Evolutionary conservation across 2,329 filamentous ascomycete species (phyloP), one percentile per base, ranked within the genome.

Genomic region (Eurotiales sp.): DNA sequence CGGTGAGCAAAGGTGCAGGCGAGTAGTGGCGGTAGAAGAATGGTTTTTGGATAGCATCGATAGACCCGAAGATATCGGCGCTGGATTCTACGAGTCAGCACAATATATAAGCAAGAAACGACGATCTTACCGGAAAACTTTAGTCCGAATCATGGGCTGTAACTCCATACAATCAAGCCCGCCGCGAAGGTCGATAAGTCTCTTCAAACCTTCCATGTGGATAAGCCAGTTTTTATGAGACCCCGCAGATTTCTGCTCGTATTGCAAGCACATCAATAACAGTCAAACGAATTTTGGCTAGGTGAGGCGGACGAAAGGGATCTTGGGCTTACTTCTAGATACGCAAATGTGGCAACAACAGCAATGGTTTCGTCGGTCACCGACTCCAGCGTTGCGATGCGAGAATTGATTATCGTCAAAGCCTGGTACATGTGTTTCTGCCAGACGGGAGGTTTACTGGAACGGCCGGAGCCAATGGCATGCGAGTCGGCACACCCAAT

Each of bases 181-280:
- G 8, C 50, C 50, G 11, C 50, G 45, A 14, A 52, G 45, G 30
- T 52, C 27, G 15, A 52, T 44, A 4, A 52, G 30, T 7, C 25
- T 52, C 10, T 42, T 46, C 3, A 52, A n/a, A 12, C 50, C 50
- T 4, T 19, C 21, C 50, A 52, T 52, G 41, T 52, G 44, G n/a
- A 47, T 42, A 11, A 22, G 43, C 50, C 50, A 52, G n/a, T 47
- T 40, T 7, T 46, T 29, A 12, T 25, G 21, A 36, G 44, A 46
- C 1, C 50, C 50, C 19, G 36, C 40, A 1, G 21, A 21, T 47
- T 52, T 52, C 50, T 52, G 15, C 29, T 10, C 6, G 4, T 14
- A 3, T 2, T 7, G 46, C 3, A 46, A 32, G 10, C 3, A 22
- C 17, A 45, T 7, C 2, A 34, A 34, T 7, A 41, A 19, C 15